Evolutionary conservation across 345 rosid genomes (phyloP).

Genomic region (Crucihimalaya himalaica): DNA sequence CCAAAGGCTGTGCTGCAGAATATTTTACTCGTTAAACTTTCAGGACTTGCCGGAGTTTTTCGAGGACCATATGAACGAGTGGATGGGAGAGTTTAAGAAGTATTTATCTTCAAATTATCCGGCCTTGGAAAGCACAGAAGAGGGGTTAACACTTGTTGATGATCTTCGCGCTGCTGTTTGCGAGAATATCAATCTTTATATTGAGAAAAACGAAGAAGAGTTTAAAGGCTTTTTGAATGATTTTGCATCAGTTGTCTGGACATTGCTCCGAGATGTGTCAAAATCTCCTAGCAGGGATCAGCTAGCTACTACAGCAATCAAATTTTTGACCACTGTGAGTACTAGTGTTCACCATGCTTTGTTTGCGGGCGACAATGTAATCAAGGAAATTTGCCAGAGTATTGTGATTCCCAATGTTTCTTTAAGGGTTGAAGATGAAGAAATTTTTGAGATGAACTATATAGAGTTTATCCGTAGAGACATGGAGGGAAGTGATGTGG

Average conservation of each 20-base stretch:
- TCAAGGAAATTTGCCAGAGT: conserved; percentile 80
- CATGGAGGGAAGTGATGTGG: conserved; percentile 99
- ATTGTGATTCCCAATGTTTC: conserved; percentile 95
- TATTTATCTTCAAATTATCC: conserved; percentile 68
- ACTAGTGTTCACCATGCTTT: conserved; percentile 88
- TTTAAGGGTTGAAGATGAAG: conserved; percentile 94
- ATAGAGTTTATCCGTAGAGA: conserved; percentile 97
- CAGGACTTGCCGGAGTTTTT: conserved; percentile 94
- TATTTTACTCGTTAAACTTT: conserved; percentile 82
- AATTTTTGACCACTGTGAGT: conserved; percentile 93
- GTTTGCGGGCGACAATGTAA: conserved; percentile 76
- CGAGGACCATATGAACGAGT: conserved; percentile 91
- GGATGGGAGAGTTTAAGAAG: conserved; percentile 91
- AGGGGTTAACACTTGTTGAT: conserved; percentile 64
- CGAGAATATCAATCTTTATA: conserved; percentile 90
- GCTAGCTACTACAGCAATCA: conserved; percentile 84
- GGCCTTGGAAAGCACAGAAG: conserved; percentile 51
- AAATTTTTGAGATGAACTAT: conserved; percentile 94
- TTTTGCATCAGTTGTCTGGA: conserved; percentile 88
- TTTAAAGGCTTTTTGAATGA: conserved; percentile 67
- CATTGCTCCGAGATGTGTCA: conserved; percentile 75
- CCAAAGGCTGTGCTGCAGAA: conserved; percentile 82
- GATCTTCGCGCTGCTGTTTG: conserved; percentile 84
- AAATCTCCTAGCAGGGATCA: conserved; percentile 72
- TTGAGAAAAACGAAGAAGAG: conserved; percentile 97